Evolutionary conservation across 352 stramenopile species (phyloP).

Genomic region (Pythium phragmiticola): DNA sequence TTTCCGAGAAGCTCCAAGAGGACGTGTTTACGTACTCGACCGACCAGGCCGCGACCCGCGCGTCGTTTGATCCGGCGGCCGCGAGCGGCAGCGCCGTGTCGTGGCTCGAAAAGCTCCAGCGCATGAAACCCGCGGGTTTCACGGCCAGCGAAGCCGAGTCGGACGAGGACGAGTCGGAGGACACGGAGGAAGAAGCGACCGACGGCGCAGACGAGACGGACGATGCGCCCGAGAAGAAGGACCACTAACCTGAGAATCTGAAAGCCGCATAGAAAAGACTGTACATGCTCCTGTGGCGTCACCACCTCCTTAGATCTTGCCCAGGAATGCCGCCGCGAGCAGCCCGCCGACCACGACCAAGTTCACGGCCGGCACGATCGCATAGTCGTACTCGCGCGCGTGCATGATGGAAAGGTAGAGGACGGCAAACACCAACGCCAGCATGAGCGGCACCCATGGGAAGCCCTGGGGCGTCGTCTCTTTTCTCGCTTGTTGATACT

Average conservation of each 20-base stretch:
- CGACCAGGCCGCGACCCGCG: conserved; percentile 61
- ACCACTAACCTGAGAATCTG: neutral
- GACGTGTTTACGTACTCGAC: conserved; percentile 86
- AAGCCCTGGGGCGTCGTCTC: conserved; percentile 25
- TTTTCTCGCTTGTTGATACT: conserved; percentile 29
- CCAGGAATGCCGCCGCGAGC: conserved; percentile 29
- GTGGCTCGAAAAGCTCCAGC: conserved; percentile 87
- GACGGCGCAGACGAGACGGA: neutral
- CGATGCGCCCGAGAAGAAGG: conserved; percentile 2
- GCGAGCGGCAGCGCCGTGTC: conserved; percentile 72
- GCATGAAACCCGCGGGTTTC: conserved; percentile 76
- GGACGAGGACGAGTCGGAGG: conserved; percentile 27
- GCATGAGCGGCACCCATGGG: conserved; percentile 52
- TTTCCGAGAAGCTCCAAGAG: conserved; percentile 78
- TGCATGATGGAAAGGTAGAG: conserved; percentile 60
- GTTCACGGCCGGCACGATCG: conserved; percentile 56
- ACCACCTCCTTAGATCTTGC: neutral
- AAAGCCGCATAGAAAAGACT: neutral
- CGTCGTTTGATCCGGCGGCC: conserved; percentile 65
- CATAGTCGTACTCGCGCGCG: conserved; percentile 41
- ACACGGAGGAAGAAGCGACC: conserved; percentile 15
- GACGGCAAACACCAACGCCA: conserved; percentile 49
- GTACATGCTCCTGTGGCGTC: neutral
- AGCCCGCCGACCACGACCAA: conserved; percentile 40
- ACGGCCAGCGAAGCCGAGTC: conserved; percentile 26